Base-by-base conservation (phyloP, 2,329 filamentous ascomycete genomes). In the Colletotrichum theobromicola region DNA sequence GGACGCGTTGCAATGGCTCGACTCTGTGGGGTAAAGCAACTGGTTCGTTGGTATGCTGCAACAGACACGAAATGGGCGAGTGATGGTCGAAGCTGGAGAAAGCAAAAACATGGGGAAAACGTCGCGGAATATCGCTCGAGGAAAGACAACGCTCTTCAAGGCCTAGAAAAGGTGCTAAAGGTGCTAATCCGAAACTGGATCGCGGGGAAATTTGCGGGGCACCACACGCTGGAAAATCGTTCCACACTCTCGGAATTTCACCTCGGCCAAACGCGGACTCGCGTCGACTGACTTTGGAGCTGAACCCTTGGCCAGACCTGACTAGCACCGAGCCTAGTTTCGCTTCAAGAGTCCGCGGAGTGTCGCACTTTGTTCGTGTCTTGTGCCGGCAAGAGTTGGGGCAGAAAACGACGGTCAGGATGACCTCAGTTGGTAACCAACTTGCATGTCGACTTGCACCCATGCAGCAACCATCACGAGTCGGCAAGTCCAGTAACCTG, bases 61-160 rank as follows among this genome's bases (percentile, higher is more conserved):
- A 30, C n/a, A 4, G 10, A 18, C 21, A n/a, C n/a, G 35, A 64
- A 26, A 28, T 15, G 30, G 21, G n/a, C 42, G 21, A 26, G 24
- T 58, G 70, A 53, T 55, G 42, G 42, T 65, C 65, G 37, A 60
- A 72, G 69, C 18, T 63, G 35, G 73, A 57, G 50, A 64, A 37
- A 50, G 42, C n/a, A 50, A 46, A 30, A 37, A 26, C 12, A 26
- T 53, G 63, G 32, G 24, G 28, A 26, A 35, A 24, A 10, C 26
- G 13, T 77, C 78, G 78, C 78, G 78, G 79, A 79, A 62, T 75
- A 74, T 78, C 79, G 79, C 75, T 72, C 42, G 42, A 50, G n/a
- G 24, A 73, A 70, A 67, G 64, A 35, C 21, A 53, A 18, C 1
- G 18, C 68, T 28, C 28, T 26, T 26, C 32, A n/a, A 30, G 16